Conservation (phyloP, 2,329 filamentous ascomycete species). For the Sporothrix euskadiensis region DNA sequence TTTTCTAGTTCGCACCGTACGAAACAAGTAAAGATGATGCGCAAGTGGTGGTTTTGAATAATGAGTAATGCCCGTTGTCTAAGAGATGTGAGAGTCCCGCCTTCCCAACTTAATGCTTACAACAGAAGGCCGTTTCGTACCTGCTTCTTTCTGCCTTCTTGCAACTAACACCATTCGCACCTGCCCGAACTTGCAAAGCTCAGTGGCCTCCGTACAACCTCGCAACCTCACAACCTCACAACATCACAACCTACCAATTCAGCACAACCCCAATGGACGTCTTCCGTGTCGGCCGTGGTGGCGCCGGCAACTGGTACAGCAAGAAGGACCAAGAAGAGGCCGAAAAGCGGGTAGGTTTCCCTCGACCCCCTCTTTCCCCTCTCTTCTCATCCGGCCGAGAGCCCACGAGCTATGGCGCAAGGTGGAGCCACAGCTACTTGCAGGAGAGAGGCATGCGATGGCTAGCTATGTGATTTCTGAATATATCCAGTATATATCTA, state of each 20-base stretch:
- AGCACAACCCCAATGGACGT: slow-evolving; percentile 44
- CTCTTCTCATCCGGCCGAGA: background rate
- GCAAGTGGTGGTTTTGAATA: background rate
- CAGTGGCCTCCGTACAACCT: background rate
- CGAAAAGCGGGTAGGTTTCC: slow-evolving; percentile 30
- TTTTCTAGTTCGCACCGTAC: slow-evolving; percentile 1
- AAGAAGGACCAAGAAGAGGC: slow-evolving; percentile 54
- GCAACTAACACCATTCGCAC: background rate
- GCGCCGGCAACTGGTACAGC: slow-evolving; percentile 63
- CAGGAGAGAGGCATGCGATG: slow-evolving; percentile 5
- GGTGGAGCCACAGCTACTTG: slow-evolving; percentile 3
- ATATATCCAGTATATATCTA: background rate
- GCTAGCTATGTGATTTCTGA: background rate
- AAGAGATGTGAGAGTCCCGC: background rate
- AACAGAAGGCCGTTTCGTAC: background rate
- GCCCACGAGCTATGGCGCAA: slow-evolving; percentile 7
- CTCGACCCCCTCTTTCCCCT: background rate
- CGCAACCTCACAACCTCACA: background rate
- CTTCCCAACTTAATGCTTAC: background rate
- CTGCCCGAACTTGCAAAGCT: slow-evolving; percentile 4
- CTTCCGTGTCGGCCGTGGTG: slow-evolving; percentile 60
- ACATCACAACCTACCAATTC: background rate
- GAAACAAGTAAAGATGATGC: background rate
- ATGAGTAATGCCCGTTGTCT: slow-evolving; percentile 18
- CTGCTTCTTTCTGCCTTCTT: slow-evolving; percentile 3